These are phyloP conservation scores for Suillus americanus DNA, from an alignment of 768 basidiomycete genomes.

Conservation along the genomic window DNA sequence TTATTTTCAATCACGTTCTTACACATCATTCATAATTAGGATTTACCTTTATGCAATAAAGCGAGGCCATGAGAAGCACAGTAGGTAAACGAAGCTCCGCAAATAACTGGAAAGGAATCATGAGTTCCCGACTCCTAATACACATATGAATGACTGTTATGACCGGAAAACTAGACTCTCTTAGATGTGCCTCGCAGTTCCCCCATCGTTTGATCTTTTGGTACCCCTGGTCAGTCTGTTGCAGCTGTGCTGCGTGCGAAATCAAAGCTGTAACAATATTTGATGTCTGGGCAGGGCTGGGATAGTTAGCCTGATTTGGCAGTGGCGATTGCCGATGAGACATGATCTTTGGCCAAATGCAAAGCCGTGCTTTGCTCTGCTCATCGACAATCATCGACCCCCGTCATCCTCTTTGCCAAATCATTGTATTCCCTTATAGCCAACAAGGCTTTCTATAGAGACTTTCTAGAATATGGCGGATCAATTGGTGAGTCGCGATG, in stretches of 20 bases:
- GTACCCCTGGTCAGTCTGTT: background rate
- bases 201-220: background rate
- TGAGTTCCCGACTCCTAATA: background rate
- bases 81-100: slow-evolving; percentile 1
- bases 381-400: slow-evolving; percentile 11
- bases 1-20: slow-evolving; percentile 5
- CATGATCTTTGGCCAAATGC: slow-evolving; percentile 6
- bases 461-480: slow-evolving; percentile 48
- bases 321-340: slow-evolving; percentile 35
- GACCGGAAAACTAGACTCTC: background rate
- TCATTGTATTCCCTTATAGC: background rate
- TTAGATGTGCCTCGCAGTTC: background rate
- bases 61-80: background rate
- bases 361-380: slow-evolving; percentile 6
- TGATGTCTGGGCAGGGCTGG: background rate
- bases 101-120: background rate
- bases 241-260: background rate
- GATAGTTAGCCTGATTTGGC: slow-evolving; percentile 22
- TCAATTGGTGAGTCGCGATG: slow-evolving; percentile 46
- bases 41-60: slow-evolving; percentile 8
- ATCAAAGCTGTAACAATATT: background rate
- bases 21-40: slow-evolving; percentile 13
- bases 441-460: background rate
- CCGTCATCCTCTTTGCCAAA: slow-evolving; percentile 9
- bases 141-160: background rate